phyloP scores from a whole-genome alignment of 495 filamentous ascomycete species.

The Podospora australis region DNA sequence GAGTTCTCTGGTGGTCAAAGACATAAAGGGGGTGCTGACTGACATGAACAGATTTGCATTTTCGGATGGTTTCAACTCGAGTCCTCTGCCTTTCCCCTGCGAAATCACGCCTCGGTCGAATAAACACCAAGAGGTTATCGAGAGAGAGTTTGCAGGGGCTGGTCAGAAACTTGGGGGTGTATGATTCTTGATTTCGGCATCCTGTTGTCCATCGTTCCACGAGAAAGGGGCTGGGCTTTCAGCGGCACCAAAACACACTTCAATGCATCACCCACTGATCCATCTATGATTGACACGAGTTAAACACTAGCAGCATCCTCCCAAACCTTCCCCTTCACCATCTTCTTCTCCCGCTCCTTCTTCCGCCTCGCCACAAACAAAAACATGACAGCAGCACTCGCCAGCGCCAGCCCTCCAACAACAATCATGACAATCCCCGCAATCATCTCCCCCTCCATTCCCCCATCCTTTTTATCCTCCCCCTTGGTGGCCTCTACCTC shows the following conservation, averaged over 20 bases:
- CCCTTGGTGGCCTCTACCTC: neutral
- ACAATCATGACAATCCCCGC: neutral
- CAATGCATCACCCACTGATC: too few relatives aligned
- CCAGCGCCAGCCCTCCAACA: neutral
- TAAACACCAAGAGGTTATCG: constrained; percentile 23
- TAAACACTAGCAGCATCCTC: too few relatives aligned
- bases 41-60: constrained; percentile 35
- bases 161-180: constrained; percentile 24
- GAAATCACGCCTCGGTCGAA: constrained; percentile 33
- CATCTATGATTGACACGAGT: too few relatives aligned
- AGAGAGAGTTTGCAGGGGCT: constrained; percentile 25
- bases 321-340: neutral
- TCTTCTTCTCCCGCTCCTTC: neutral
- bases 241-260: too few relatives aligned
- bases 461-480: neutral
- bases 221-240: too few relatives aligned
- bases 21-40: neutral
- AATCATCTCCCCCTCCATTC: neutral
- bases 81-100: constrained; percentile 43
- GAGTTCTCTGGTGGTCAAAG: neutral
- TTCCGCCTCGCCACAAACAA: neutral
- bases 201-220: too few relatives aligned
- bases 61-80: constrained; percentile 47
- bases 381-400: neutral
- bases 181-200: constrained; percentile 5